Evolutionary conservation across 768 basidiomycete genomes (phyloP).

Genomic region (Termitomyces titanicus): DNA sequence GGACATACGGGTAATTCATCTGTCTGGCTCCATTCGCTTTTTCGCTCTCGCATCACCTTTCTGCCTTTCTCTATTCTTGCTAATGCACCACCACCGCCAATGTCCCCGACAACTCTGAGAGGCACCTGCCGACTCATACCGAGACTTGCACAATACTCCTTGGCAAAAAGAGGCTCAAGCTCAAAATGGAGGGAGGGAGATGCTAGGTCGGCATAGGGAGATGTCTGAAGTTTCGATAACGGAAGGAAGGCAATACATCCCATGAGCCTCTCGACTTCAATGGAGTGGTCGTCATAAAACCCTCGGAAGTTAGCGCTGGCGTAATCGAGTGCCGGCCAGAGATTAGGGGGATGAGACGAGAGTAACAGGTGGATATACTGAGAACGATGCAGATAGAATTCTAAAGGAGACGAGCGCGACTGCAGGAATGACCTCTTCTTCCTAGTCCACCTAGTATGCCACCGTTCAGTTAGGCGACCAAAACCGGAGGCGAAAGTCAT

Average conservation of each 20-base stretch:
- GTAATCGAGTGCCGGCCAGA: conserved; percentile 65
- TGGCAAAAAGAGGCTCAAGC: conserved; percentile 79
- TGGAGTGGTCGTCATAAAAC: conserved; percentile 58
- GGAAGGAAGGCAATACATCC: conserved; percentile 72
- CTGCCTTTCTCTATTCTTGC: conserved; percentile 92
- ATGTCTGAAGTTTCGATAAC: conserved; percentile 54
- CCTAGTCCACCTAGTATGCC: conserved; percentile 67
- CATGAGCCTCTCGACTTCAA: conserved; percentile 69
- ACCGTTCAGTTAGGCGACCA: neutral
- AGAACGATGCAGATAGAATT: conserved; percentile 88
- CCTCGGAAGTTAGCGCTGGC: conserved; percentile 61
- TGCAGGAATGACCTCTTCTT: conserved; percentile 64
- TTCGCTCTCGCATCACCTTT: conserved; percentile 88
- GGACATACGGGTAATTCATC: conserved; percentile 80
- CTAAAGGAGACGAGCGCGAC: conserved; percentile 72
- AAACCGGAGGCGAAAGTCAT: conserved; percentile 7
- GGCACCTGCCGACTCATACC: conserved; percentile 90
- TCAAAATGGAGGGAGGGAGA: conserved; percentile 71
- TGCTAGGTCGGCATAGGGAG: conserved; percentile 74
- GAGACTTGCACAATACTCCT: conserved; percentile 83
- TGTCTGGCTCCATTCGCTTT: conserved; percentile 88
- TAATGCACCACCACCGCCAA: conserved; percentile 89
- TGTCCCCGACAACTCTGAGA: conserved; percentile 84
- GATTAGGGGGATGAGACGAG: conserved; percentile 54
- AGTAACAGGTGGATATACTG: conserved; percentile 82